Evolutionary conservation across 2,329 filamentous ascomycete species (phyloP).

Genomic region (Pseudocercospora musae): DNA sequence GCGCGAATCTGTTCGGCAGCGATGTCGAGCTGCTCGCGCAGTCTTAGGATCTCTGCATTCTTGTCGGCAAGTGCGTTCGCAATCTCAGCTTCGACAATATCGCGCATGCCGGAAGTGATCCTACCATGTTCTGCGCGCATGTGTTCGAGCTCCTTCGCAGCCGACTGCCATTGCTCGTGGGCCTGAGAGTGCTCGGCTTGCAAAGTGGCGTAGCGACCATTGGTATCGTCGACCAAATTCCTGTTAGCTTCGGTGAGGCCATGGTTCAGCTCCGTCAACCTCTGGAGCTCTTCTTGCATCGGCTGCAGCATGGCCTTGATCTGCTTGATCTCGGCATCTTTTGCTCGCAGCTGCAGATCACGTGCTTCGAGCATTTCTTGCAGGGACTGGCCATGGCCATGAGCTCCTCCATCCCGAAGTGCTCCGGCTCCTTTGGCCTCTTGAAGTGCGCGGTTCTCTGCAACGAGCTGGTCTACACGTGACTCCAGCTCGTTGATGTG

Average conservation of each 20-base stretch:
- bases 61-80: constrained; percentile 69
- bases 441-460: constrained; percentile 77
- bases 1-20: constrained; percentile 61
- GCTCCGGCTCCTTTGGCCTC: constrained; percentile 51
- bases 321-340: constrained; percentile 80
- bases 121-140: constrained; percentile 62
- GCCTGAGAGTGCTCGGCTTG: constrained; percentile 61
- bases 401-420: constrained; percentile 28
- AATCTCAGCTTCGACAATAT: constrained; percentile 60
- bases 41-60: constrained; percentile 74
- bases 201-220: constrained; percentile 65
- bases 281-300: constrained; percentile 75
- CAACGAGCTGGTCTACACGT: constrained; percentile 75
- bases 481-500: constrained; percentile 86
- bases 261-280: constrained; percentile 78
- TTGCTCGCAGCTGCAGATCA: constrained; percentile 70
- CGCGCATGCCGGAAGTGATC: constrained; percentile 61
- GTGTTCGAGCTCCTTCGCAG: constrained; percentile 66
- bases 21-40: constrained; percentile 73
- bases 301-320: constrained; percentile 70
- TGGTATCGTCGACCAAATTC: constrained; percentile 72
- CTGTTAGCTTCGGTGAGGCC: constrained; percentile 73
- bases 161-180: constrained; percentile 52
- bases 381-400: constrained; percentile 48
- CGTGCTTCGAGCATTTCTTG: constrained; percentile 59